Evolutionary conservation across 2,329 filamentous ascomycete genomes (phyloP), one percentile per base, ranked within the genome.

Genomic region (Arthroderma uncinatum): DNA sequence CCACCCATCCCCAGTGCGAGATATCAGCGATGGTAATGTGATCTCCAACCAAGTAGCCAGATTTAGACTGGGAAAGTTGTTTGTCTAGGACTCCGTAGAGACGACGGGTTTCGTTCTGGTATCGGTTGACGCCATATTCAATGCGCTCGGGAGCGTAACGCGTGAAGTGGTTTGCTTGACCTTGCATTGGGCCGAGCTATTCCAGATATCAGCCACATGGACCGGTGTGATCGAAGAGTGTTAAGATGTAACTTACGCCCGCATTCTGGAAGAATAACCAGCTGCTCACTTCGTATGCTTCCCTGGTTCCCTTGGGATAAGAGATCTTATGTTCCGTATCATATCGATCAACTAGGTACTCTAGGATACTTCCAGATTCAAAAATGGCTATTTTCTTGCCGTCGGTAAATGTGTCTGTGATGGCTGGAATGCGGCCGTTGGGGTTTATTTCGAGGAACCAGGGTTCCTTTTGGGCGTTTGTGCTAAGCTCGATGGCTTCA

Each of bases 401-500:
- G 69, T 93, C 84, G 4, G 77, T 76, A 69, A 87, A 85, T 5
- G 78, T 87, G 72, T 95, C 90, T 6, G 87, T 93, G 54, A 95
- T 66, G 58, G 90, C 90, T 2, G 90, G 91, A 65, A 95, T 95
- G 63, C 90, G 86, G 62, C 90, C 90, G 70, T 95, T 95, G 62
- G 90, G 90, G 73, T 95, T 95, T 74, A 95, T 94, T 55, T 84
- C 83, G 28, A 94, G 80, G 73, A 92, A 96, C 89, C 88, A 94
- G 14, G 82, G 82, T 70, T 92, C 81, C 65, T 93, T 94, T 66
- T 94, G 89, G n/a, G 76, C 79, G 69, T 89, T 87, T 61, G 87
- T 86, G 61, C 70, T 75, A 59, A 94, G 79, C n/a, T 86, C 79
- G 65, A 94, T 83, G 44, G 80, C 77, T 55, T 85, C 80, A 44